Evolutionary conservation across 768 basidiomycete genomes (phyloP).

Genomic region (Leccinum longicurvipes): DNA sequence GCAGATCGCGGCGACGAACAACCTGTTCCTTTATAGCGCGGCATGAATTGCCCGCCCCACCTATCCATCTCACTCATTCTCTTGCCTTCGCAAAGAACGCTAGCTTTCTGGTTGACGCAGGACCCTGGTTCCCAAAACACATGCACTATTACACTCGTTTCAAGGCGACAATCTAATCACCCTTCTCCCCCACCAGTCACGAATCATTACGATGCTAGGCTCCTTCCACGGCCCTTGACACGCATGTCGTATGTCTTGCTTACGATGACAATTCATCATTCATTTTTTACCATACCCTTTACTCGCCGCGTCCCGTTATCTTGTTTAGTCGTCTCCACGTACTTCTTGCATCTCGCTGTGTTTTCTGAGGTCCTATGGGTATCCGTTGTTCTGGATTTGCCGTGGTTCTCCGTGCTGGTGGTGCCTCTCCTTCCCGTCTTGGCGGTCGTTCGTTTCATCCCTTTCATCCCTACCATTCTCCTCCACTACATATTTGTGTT

Average conservation of each 20-base stretch:
- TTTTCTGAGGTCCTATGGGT: conserved; percentile 21
- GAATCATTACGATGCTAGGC: conserved; percentile 22
- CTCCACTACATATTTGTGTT: conserved; percentile 21
- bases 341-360: conserved; percentile 23
- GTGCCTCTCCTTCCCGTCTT: conserved; percentile 3
- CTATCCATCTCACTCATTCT: neutral
- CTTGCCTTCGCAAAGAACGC: conserved; percentile 11
- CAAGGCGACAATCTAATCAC: conserved; percentile 28
- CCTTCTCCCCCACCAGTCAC: conserved; percentile 17
- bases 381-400: conserved; percentile 18
- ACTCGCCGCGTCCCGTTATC: conserved; percentile 28
- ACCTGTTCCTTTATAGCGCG: conserved; percentile 34
- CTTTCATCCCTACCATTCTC: neutral
- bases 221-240: conserved; percentile 12
- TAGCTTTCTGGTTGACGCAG: conserved; percentile 9
- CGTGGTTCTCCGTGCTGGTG: conserved; percentile 16
- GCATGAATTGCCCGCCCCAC: conserved; percentile 32
- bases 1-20: conserved; percentile 86
- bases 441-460: conserved; percentile 11
- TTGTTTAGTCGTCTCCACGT: conserved; percentile 26
- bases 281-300: conserved; percentile 29
- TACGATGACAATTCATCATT: conserved; percentile 26
- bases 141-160: conserved; percentile 17
- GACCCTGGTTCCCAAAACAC: conserved; percentile 15
- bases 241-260: conserved; percentile 28